Evolutionary conservation across 805 yeast species (phyloP).

Genomic region (Kregervanrija pseudodelftensis): DNA sequence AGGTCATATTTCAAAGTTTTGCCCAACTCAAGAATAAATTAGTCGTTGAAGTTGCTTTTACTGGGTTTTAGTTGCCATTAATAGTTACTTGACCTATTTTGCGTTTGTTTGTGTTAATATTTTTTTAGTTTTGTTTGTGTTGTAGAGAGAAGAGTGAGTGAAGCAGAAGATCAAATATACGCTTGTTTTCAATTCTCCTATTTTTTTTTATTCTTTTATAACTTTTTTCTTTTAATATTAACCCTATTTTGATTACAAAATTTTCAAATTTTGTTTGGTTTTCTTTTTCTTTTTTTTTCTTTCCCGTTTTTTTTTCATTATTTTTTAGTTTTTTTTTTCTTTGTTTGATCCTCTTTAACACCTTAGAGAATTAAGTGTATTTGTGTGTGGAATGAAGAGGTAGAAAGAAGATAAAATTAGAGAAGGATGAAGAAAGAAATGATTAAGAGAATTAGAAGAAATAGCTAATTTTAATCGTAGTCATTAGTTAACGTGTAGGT

Average conservation of each 20-base stretch:
- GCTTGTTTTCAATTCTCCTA: constrained; percentile 6
- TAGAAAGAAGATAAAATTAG: too few species aligned
- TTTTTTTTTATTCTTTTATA: not conserved
- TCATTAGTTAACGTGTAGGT: too few species aligned
- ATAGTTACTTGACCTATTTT: constrained; percentile 1
- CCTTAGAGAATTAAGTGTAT: too few species aligned
- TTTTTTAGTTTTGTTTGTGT: not conserved
- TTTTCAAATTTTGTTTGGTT: not conserved
- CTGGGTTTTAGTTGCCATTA: too few species aligned
- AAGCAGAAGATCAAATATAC: constrained; percentile 4
- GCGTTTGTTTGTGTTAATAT: constrained; percentile 2
- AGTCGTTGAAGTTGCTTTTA: too few species aligned
- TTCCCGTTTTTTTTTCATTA: too few species aligned
- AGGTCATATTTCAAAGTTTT: constrained; percentile 86
- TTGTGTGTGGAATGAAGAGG: too few species aligned
- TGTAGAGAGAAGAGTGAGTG: constrained; percentile 1
- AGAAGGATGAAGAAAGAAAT: too few species aligned
- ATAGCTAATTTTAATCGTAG: too few species aligned
- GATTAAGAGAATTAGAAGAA: too few species aligned
- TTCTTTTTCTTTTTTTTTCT: too few species aligned
- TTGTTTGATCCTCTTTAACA: not conserved
- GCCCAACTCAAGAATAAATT: constrained; percentile 26
- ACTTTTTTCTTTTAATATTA: not conserved
- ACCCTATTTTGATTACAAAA: not conserved
- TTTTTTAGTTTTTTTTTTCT: not conserved